phyloP scores from a whole-genome alignment of 352 stramenopile genomes.

The Pythium monospermum region DNA sequence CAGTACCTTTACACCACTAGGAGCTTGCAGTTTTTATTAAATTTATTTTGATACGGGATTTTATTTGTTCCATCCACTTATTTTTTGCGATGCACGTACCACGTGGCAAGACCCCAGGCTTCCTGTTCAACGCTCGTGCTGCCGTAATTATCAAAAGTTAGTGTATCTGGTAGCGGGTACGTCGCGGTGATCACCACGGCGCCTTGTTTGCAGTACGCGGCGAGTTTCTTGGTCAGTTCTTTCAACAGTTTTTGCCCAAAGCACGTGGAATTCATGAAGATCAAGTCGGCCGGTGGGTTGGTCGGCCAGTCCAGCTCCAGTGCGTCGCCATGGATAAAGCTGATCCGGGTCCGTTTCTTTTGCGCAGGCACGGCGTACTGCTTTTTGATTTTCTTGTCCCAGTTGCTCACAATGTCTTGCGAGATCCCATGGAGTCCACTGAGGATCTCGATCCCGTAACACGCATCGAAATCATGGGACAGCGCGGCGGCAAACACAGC shows the following conservation, averaged over 20 bases:
- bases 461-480: constrained; percentile 82
- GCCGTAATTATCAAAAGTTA: constrained; percentile 41
- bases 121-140: constrained; percentile 48
- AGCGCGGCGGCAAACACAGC: constrained; percentile 82
- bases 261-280: constrained; percentile 91
- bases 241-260: constrained; percentile 70
- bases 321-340: constrained; percentile 69
- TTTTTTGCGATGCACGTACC: constrained; percentile 53
- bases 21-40: no score
- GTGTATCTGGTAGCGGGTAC: constrained; percentile 35
- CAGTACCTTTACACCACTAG: no score
- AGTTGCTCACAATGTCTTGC: constrained; percentile 41
- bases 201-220: constrained; percentile 41
- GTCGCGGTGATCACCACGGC: constrained; percentile 61
- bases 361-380: constrained; percentile 40
- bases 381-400: constrained; percentile 53
- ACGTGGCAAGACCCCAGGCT: constrained; percentile 50
- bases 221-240: constrained; percentile 40
- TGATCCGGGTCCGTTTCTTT: constrained; percentile 67
- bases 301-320: constrained; percentile 63
- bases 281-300: constrained; percentile 39
- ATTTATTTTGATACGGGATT: no score
- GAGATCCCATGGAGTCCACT: constrained; percentile 61
- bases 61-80: no score
- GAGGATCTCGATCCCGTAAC: constrained; percentile 87